phyloP scores from a whole-genome alignment of 345 rosid species.

The Psidium friedrichsthalianum region DNA sequence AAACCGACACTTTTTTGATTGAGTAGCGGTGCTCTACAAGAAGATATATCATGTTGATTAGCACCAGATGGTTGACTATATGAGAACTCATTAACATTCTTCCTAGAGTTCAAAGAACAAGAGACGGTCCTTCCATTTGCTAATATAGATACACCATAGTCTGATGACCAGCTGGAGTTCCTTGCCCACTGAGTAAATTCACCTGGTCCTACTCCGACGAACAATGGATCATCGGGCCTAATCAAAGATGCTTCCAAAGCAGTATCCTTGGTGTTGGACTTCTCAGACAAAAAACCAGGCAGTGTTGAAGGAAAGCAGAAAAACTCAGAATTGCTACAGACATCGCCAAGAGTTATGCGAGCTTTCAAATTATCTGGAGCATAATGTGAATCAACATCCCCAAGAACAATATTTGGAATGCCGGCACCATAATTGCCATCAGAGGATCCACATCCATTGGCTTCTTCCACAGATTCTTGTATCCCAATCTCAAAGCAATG shows the following conservation, averaged over 20 bases:
- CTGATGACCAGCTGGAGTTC: slow-evolving; percentile 31
- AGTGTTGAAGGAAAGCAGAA: slow-evolving; percentile 67
- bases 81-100: slow-evolving; percentile 18
- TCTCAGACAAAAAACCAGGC: slow-evolving; percentile 21
- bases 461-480: slow-evolving; percentile 24
- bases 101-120: slow-evolving; percentile 36
- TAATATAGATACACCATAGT: slow-evolving; percentile 29
- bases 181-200: slow-evolving; percentile 14
- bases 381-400: slow-evolving; percentile 13
- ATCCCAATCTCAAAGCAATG: slow-evolving; percentile 29
- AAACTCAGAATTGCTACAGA: slow-evolving; percentile 35
- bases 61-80: slow-evolving; percentile 9
- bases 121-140: slow-evolving; percentile 37
- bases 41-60: slow-evolving; percentile 28
- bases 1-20: slow-evolving; percentile 15
- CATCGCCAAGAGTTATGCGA: slow-evolving; percentile 10
- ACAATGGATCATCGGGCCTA: slow-evolving; percentile 12
- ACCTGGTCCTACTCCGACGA: slow-evolving; percentile 11
- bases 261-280: slow-evolving; percentile 5
- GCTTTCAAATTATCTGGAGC: slow-evolving; percentile 10
- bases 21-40: slow-evolving; percentile 25
- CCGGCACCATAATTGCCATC: slow-evolving; percentile 16
- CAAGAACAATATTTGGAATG: slow-evolving; percentile 11
- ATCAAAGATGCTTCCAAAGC: slow-evolving; percentile 23
- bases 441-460: slow-evolving; percentile 27